These are phyloP conservation scores for Phellinidium pouzarii DNA, from an alignment of 1,284 basidiomycete species.

Conservation along the genomic window DNA sequence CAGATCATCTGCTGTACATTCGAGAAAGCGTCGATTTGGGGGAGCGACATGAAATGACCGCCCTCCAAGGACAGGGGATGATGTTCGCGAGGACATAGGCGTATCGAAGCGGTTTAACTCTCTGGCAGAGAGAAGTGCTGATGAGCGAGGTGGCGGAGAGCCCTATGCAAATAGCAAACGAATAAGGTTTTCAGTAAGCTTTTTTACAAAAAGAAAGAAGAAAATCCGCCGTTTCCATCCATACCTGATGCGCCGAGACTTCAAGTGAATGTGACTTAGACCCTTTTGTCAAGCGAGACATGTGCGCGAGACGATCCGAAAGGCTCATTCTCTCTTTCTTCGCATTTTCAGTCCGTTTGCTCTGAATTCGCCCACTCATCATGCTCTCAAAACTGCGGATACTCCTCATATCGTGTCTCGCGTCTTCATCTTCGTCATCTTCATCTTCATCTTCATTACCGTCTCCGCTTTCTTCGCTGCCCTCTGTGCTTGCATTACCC, in stretches of 20 bases:
- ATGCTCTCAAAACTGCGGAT: conserved; percentile 80
- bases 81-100: conserved; percentile 39
- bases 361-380: conserved; percentile 48
- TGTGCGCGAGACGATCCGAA: conserved; percentile 68
- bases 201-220: no score
- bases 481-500: conserved; percentile 28
- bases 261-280: conserved; percentile 27
- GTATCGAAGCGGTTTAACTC: conserved; percentile 32
- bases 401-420: conserved; percentile 52
- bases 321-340: conserved; percentile 49
- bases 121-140: conserved; percentile 32
- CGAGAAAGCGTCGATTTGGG: conserved; percentile 60
- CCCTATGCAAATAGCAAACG: no score
- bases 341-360: conserved; percentile 22
- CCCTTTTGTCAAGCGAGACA: conserved; percentile 51
- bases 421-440: conserved; percentile 32
- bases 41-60: conserved; percentile 29
- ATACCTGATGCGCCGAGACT: conserved; percentile 24
- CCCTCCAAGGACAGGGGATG: conserved; percentile 34
- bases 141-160: conserved; percentile 42
- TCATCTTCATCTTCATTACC: conserved; percentile 28
- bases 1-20: conserved; percentile 66
- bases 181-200: no score
- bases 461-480: conserved; percentile 30
- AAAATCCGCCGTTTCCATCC: no score